These are phyloP conservation scores for Xylaria nigripes DNA, from an alignment of 495 filamentous ascomycete genomes.

Conservation along the genomic window DNA sequence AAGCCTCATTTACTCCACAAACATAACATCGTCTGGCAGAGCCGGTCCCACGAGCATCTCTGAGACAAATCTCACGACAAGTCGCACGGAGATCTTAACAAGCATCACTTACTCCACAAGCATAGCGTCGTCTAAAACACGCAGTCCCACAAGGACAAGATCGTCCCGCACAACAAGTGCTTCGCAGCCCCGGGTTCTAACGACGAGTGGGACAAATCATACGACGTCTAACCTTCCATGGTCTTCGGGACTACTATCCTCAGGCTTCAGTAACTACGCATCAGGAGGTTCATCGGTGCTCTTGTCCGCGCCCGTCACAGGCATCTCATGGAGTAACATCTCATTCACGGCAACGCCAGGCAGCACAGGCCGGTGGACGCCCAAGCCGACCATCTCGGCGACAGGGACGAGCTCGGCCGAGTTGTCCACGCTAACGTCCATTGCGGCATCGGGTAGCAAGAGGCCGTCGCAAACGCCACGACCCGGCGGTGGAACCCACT, in stretches of 20 bases:
- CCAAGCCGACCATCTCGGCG: neutral
- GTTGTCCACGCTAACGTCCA: slow-evolving; percentile 3
- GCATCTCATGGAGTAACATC: slow-evolving; percentile 5
- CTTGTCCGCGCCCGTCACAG: neutral
- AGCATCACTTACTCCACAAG: neutral
- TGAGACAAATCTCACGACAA: neutral
- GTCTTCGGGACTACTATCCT: neutral
- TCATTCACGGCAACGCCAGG: slow-evolving; percentile 2
- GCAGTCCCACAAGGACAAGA: neutral
- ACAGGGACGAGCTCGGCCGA: neutral
- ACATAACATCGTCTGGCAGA: neutral
- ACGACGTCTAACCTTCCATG: neutral
- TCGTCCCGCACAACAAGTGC: neutral
- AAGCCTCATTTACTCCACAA: neutral
- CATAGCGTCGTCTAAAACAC: neutral
- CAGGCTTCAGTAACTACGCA: neutral
- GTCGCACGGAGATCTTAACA: too few relatives aligned
- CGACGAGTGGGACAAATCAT: neutral
- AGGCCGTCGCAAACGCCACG: neutral
- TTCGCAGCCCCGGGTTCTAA: neutral
- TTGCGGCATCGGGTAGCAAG: neutral
- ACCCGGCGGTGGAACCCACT: neutral
- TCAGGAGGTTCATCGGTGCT: neutral
- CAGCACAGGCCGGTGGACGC: slow-evolving; percentile 1
- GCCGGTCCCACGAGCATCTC: too few relatives aligned